Conservation (phyloP, 73 alveolate genomes). For the Tetrahymena thermophila region DNA sequence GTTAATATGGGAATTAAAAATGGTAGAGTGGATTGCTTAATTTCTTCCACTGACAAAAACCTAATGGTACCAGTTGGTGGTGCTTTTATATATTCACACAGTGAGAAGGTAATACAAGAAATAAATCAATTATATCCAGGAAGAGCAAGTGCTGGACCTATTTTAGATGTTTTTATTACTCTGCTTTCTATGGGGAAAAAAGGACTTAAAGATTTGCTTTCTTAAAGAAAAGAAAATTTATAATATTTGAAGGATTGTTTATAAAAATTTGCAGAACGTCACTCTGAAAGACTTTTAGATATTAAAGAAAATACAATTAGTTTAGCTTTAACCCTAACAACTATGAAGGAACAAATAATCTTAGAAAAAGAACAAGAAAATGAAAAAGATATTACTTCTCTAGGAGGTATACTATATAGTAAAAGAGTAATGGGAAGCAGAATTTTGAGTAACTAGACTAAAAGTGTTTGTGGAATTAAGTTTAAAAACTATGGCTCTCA, state of each 20-base stretch:
- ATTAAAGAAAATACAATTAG: constrained; percentile 63
- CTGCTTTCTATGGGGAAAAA: constrained; percentile 87
- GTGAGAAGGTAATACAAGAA: constrained; percentile 72
- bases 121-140: constrained; percentile 89
- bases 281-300: constrained; percentile 74
- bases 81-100: constrained; percentile 76
- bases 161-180: constrained; percentile 92
- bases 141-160: constrained; percentile 93
- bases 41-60: constrained; percentile 96
- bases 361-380: background rate
- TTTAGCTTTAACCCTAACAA: constrained; percentile 53
- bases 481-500: constrained; percentile 87
- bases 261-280: constrained; percentile 45
- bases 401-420: constrained; percentile 65
- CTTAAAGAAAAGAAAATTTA: constrained; percentile 80
- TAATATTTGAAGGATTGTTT: constrained; percentile 57
- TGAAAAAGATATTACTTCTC: constrained; percentile 45
- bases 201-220: constrained; percentile 51
- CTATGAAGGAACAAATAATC: background rate
- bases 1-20: constrained; percentile 44
- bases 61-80: constrained; percentile 99
- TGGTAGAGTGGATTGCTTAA: constrained; percentile 82
- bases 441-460: constrained; percentile 48
- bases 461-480: constrained; percentile 63
- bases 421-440: constrained; percentile 90